Evolutionary conservation across 1,139 yeast species (phyloP), one percentile per base, ranked within the genome.

Genomic region (Saccharomyces hybrid): DNA sequence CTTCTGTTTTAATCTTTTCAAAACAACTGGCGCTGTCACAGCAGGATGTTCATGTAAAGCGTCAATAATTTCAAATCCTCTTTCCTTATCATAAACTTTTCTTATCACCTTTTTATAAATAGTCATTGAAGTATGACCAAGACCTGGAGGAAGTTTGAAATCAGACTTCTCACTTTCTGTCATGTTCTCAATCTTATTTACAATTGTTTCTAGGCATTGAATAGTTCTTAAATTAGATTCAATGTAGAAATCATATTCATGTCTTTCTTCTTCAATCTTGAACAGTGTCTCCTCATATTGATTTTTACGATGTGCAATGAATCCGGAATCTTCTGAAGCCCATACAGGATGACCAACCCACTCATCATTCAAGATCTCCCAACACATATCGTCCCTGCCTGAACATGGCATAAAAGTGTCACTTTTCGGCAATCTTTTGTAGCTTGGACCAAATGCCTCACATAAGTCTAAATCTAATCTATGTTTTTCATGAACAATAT

Each of bases 271-370:
- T 72, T 93, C 99, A 57, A 91, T 90, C 68, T 95, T 86, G 75
- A 90, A 91, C 58, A 95, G 75, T 54, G 93, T 88, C 72, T 93
- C 99, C 73, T 93, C 99, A 69, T 91, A 93, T 73, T 93, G 99
- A 68, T 95, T 93, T 72, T 95, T 93, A 63, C 98, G 83, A 71
- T 95, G 99, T 16, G 99, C 97, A 68, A 93, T 91, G 67, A 91
- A 93, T 0, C 99, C 99, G 26, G 97, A 88, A 70, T 95, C 99
- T 71, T 93, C 99, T 1, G 98, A 91, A 1, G 98, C 99, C 99
- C 99, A 95, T 5, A 97, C 95, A 42, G 99, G 99, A 71, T 91
- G 98, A 2, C 97, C 97, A 27, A 93, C 98, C 98, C 98, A 95
- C 72, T 93, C 98, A 70, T 93, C 99, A 71, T 93, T 93, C 63